Evolutionary conservation across 2,329 filamentous ascomycete species (phyloP).

Genomic region (Samsoniella hepiali): DNA sequence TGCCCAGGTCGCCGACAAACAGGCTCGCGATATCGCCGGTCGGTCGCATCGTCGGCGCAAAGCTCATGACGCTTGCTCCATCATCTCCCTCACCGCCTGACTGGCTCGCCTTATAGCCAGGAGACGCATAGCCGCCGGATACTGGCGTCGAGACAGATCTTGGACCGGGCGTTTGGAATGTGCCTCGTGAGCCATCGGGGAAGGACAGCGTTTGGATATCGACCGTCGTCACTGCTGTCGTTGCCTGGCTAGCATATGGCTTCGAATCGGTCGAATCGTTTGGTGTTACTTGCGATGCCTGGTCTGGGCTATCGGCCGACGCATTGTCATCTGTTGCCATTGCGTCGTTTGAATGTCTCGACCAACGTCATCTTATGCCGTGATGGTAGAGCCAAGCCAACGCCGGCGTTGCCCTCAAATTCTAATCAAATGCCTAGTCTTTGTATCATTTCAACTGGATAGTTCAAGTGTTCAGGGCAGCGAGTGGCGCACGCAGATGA

Average conservation of each 20-base stretch:
- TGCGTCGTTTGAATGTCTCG: conserved; percentile 1
- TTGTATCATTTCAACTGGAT: neutral
- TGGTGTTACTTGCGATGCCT: conserved; percentile 49
- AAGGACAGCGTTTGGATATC: conserved; percentile 76
- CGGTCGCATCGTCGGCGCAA: conserved; percentile 59
- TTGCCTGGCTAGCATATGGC: conserved; percentile 62
- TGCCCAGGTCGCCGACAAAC: conserved; percentile 66
- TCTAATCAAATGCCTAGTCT: conserved; percentile 4
- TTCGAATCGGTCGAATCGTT: conserved; percentile 36
- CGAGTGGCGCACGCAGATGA: neutral
- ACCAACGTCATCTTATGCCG: conserved; percentile 20
- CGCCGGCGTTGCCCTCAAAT: conserved; percentile 22
- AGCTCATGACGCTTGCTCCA: conserved; percentile 63
- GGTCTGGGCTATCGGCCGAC: conserved; percentile 46
- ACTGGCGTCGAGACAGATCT: conserved; percentile 37
- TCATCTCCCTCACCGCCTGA: conserved; percentile 55
- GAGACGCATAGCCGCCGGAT: conserved; percentile 41
- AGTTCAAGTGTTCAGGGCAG: neutral
- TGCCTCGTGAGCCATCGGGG: conserved; percentile 65
- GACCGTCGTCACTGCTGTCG: conserved; percentile 78
- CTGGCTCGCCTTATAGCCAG: conserved; percentile 30
- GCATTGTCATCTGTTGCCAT: conserved; percentile 20
- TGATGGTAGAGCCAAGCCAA: conserved; percentile 23
- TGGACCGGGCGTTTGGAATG: conserved; percentile 47
- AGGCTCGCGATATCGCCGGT: conserved; percentile 77